phyloP scores from a whole-genome alignment of 129 eudicot species.

The Artemisia tridentata region DNA sequence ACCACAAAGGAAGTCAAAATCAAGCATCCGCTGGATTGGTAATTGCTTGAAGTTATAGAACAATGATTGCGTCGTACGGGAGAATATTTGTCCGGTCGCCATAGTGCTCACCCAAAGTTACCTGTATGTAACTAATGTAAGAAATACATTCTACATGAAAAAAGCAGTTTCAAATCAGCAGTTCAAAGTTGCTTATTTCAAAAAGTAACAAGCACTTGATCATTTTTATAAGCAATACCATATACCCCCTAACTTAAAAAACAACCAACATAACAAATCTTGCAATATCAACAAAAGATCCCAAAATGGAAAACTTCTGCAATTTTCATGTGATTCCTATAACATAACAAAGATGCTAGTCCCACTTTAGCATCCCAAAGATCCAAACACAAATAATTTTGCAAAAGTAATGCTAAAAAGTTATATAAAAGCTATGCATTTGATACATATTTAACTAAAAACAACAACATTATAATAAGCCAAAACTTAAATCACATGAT shows the following conservation, averaged over 20 bases:
- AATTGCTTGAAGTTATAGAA: constrained; percentile 93
- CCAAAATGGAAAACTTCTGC: not conserved
- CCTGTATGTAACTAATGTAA: constrained; percentile 35
- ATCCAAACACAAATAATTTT: too few species aligned
- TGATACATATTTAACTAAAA: too few species aligned
- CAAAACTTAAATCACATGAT: too few species aligned
- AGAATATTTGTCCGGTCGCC: constrained; percentile 97
- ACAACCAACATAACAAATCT: not conserved
- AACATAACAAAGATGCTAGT: not conserved
- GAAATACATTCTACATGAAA: constrained; percentile 8
- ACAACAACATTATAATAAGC: too few species aligned
- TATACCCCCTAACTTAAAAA: not conserved
- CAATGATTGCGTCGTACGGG: constrained; percentile 88
- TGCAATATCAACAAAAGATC: not conserved
- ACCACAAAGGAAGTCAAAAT: constrained; percentile 99
- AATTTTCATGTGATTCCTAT: not conserved
- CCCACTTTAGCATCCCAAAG: not conserved
- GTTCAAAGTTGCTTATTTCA: too few species aligned
- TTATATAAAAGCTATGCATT: too few species aligned
- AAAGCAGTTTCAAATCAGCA: not conserved
- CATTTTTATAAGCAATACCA: not conserved
- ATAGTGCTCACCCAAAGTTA: constrained; percentile 45
- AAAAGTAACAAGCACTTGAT: too few species aligned
- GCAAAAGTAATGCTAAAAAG: too few species aligned
- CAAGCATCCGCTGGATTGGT: constrained; percentile 99